Base-by-base conservation (phyloP, 805 yeast species). In the Hanseniaspora meyeri region DNA sequence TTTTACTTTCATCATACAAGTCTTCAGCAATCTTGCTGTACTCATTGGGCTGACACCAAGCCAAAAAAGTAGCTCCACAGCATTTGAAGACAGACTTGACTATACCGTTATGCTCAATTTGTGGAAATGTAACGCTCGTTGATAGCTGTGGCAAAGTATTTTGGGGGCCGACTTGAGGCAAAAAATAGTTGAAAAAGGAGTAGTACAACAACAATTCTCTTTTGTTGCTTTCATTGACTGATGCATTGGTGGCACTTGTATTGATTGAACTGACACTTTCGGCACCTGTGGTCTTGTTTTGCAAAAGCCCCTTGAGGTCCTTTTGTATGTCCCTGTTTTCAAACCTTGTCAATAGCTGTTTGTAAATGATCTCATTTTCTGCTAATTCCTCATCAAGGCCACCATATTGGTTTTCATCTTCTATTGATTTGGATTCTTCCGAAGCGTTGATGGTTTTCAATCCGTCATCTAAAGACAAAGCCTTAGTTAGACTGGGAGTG, bases 161-260 rank as follows among this genome's bases (percentile, higher is more conserved):
- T 42, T 61, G 63, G 2, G 63, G 63, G 5, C 63, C 63, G 9
- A 61, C 58, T 32, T 61, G 61, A 3, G 63, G 63, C 16, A 61
- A 53, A 27, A 61, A 61, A 39, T 61, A 61, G 19, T 60, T 53
- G 36, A 61, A 58, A 47, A 61, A 60, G 1, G 63, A 59, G 38
- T 60, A 61, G 49, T 61, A 61, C 27, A 61, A 46, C 24, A 61
- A 45, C 8, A 61, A 42, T 24, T 61, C 63, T 19, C 58, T 55
- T 14, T 59, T 57, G 29, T 51, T 58, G 39, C 46, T 57, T 34
- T 55, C 53, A 24, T 48, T 55, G 3, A 50, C 50, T 27, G 51
- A 31, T 7, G 49, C 14, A 12, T 27, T 46, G 27, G 54, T 31
- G 7, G 47, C 14, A 12, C 19, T 42, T 16, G 54, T 36, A 10